Conservation (phyloP, 805 yeast genomes). For the Wickerhamiella occidentalis region DNA sequence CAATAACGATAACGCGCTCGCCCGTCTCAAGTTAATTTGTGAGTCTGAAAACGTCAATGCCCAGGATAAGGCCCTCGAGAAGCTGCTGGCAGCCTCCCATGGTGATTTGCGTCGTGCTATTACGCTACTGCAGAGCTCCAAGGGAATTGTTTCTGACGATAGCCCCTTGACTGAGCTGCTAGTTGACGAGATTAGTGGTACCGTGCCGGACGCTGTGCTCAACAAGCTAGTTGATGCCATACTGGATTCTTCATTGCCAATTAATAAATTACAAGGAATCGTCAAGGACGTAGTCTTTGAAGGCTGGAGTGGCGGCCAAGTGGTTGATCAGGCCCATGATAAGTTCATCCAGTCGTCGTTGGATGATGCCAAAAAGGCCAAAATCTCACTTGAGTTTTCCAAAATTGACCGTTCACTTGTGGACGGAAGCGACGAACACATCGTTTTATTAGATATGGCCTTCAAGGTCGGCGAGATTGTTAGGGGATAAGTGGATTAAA, state of each 20-base stretch:
- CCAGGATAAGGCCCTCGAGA: constrained; percentile 42
- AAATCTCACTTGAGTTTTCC: neutral
- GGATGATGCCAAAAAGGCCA: constrained; percentile 25
- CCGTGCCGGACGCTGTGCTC: constrained; percentile 44
- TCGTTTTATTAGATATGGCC: constrained; percentile 4
- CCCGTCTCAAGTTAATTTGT: constrained; percentile 51
- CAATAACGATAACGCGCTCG: constrained; percentile 57
- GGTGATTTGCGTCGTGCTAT: constrained; percentile 94
- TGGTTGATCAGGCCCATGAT: constrained; percentile 62
- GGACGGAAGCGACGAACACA: constrained; percentile 10
- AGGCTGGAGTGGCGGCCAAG: constrained; percentile 73
- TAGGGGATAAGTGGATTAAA: neutral
- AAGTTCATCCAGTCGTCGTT: constrained; percentile 40
- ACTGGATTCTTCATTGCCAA: constrained; percentile 16
- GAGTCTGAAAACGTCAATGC: constrained; percentile 35
- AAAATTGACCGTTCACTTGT: constrained; percentile 8
- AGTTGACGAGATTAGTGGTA: constrained; percentile 65
- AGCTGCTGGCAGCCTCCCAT: constrained; percentile 56
- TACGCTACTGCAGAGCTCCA: constrained; percentile 73
- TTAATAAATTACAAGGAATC: constrained; percentile 21
- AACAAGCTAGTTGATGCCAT: constrained; percentile 31
- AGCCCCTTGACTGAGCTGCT: constrained; percentile 33
- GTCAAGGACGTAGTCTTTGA: constrained; percentile 45
- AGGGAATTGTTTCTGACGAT: constrained; percentile 33
- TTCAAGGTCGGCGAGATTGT: constrained; percentile 5